A percentile compares a stretch with the other conserved stretches of the same genome.
phyloP scores from a whole-genome alignment of 805 yeast species.

The Grigorovia yakushimaensis region DNA sequence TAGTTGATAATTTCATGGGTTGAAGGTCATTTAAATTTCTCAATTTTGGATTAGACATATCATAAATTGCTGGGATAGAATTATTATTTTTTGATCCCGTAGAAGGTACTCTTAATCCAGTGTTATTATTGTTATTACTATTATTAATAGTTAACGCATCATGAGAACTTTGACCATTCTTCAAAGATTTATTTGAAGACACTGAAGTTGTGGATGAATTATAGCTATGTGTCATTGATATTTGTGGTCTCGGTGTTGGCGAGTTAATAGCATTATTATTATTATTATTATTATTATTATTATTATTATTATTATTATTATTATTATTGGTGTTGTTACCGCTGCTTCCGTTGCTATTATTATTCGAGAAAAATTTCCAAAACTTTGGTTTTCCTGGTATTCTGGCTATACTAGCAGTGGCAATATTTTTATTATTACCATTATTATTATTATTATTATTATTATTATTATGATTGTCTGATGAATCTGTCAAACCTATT shows the following conservation, averaged over 20 bases:
- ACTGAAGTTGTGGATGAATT: slow-evolving; percentile 2
- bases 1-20: too few species aligned
- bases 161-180: neutral
- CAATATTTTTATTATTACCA: slow-evolving; percentile 12
- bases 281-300: neutral
- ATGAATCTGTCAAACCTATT: neutral
- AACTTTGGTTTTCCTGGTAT: slow-evolving; percentile 25
- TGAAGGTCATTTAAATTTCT: neutral
- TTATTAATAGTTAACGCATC: neutral
- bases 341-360: neutral
- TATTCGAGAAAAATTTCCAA: slow-evolving; percentile 25
- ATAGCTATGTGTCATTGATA: neutral
- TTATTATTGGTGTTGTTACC: too few species aligned
- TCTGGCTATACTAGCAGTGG: slow-evolving; percentile 17
- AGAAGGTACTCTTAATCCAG: neutral
- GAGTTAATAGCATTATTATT: neutral
- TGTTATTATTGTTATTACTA: neutral
- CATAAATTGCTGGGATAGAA: neutral
- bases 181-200: neutral
- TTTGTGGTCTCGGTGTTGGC: slow-evolving; percentile 1
- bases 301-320: too few species aligned
- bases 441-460: slow-evolving; percentile 6
- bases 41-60: neutral
- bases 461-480: slow-evolving; percentile 5
- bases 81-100: neutral